Evolutionary conservation across 495 filamentous ascomycete genomes (phyloP), one percentile per base, ranked within the genome.

Genomic region (Xylaria scruposa): DNA sequence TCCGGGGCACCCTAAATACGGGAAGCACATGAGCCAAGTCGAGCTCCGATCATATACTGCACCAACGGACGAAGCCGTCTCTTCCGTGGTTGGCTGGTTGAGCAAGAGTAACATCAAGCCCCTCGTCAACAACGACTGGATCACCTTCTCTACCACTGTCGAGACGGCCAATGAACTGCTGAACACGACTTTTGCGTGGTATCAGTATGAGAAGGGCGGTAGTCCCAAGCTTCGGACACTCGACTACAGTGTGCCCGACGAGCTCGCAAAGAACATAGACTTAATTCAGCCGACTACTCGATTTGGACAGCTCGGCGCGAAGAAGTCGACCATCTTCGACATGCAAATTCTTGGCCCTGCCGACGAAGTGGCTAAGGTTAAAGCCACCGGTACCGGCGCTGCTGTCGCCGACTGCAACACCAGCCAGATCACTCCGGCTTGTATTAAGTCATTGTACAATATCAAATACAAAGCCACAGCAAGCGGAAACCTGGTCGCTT

Each of bases 361-460:
- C 44, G 70, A 77, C 6, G 74, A 78, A 33, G 60, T 71, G 46
- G 38, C 46, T 12, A 70, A 70, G 59, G 33, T 71, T 36, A 24
- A 68, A 10, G 49, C 44, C 17, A 31, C 70, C 2, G 63, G 53
- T 0, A 53, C 65, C 13, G 58, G 51, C 1, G 60, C 70, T 9
- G 67, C 68, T 33, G 12, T 4, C 36, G 73, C 77, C 29, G 75
- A 77, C 51, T 91, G 90, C 81, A 81, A 86, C 33, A 77, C 77
- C 0, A 77, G 75, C 38, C 78, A 78, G 59, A 88, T 91, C 73
- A 90, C 88, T 6, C 91, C 90, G 8, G 69, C 78, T 0, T 92
- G 90, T 71, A 74, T 93, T 26, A 86, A 85, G 79, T 80, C 87
- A 47, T 75, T 91, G 73, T 93, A 93, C 82, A 90, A 88, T 70